Conservation (phyloP, 805 yeast genomes). For the Candida piceae region DNA sequence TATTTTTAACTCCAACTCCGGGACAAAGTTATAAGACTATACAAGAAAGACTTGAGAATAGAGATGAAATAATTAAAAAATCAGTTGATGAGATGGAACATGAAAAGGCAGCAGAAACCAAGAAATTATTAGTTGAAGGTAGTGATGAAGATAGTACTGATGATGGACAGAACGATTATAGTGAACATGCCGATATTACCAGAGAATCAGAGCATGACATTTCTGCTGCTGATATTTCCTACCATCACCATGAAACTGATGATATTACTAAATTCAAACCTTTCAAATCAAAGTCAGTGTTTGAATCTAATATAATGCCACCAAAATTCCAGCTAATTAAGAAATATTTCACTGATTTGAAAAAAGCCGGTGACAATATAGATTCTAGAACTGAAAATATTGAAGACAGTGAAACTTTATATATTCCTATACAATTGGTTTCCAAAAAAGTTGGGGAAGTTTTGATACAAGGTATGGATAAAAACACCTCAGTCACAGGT, state of each 20-base stretch:
- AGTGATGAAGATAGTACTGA: constrained; percentile 1
- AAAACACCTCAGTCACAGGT: no score
- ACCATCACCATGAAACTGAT: constrained; percentile 1
- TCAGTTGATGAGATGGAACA: constrained; percentile 5
- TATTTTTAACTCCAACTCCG: constrained; percentile 21
- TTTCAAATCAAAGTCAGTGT: constrained; percentile 8
- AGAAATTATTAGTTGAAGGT: constrained; percentile 1
- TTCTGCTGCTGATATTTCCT: no score
- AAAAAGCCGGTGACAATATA: neutral
- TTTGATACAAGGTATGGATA: neutral
- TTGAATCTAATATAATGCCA: constrained; percentile 13
- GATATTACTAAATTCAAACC: constrained; percentile 12
- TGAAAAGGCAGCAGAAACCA: constrained; percentile 1
- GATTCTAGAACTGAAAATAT: neutral
- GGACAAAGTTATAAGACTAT: constrained; percentile 30
- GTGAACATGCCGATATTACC: constrained; percentile 1
- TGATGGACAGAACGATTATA: neutral
- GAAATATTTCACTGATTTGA: constrained; percentile 7
- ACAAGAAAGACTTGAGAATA: constrained; percentile 24
- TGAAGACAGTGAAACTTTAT: constrained; percentile 5
- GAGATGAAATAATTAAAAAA: constrained; percentile 19
- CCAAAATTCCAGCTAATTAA: constrained; percentile 21
- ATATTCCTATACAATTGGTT: constrained; percentile 13
- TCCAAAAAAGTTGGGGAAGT: constrained; percentile 1
- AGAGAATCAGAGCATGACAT: neutral